Percentiles rank a stretch among this genome's conserved stretches.
Evolutionary conservation across 1,284 basidiomycete species (phyloP).

Genomic region (Takashimella tepidaria): DNA sequence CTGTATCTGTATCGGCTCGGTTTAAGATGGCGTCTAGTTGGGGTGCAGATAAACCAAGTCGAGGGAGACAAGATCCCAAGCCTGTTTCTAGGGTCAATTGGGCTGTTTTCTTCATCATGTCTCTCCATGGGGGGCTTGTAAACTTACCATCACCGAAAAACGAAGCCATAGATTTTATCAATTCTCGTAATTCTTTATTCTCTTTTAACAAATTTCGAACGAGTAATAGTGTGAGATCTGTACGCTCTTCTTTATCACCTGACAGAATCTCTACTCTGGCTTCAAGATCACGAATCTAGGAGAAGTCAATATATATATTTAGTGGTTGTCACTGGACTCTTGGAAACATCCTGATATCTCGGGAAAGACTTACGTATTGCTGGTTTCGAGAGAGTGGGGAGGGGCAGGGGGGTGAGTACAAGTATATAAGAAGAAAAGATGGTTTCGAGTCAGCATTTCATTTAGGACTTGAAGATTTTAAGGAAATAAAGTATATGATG

Average conservation of each 20-base stretch:
- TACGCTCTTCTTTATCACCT: slow-evolving; percentile 78
- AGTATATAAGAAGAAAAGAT: no score
- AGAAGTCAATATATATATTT: slow-evolving; percentile 1
- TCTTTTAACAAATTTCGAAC: slow-evolving; percentile 83
- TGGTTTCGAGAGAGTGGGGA: neutral
- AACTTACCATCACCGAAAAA: slow-evolving; percentile 82
- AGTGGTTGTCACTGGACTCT: no score
- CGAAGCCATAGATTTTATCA: slow-evolving; percentile 65
- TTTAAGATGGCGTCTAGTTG: slow-evolving; percentile 76
- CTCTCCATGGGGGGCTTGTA: no score
- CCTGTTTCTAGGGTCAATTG: slow-evolving; percentile 25
- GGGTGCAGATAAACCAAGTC: slow-evolving; percentile 64
- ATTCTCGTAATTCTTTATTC: slow-evolving; percentile 72
- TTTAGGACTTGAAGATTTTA: no score
- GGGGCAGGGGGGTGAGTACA: no score
- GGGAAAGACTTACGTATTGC: slow-evolving; percentile 2
- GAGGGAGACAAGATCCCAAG: slow-evolving; percentile 59
- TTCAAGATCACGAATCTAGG: slow-evolving; percentile 83
- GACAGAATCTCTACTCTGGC: slow-evolving; percentile 84
- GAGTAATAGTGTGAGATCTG: slow-evolving; percentile 72
- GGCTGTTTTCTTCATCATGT: no score
- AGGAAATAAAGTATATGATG: no score
- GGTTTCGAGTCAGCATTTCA: no score
- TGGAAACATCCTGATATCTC: no score
- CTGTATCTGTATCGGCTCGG: slow-evolving; percentile 81